Base-by-base conservation (phyloP, 495 filamentous ascomycete genomes). In the Thozetella sp. region DNA sequence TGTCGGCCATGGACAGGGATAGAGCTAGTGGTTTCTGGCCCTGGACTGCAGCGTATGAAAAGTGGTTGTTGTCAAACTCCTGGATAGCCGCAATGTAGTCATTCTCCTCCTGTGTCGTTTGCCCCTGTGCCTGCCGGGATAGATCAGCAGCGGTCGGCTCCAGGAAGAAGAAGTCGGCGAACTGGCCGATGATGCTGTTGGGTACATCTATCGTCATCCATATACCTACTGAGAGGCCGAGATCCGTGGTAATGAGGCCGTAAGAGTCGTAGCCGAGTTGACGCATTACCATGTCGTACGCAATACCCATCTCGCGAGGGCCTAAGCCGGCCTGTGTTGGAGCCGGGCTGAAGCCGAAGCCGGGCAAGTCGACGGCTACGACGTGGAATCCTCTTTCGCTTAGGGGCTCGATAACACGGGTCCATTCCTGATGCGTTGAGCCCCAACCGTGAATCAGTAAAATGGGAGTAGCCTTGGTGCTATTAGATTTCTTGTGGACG, bases 401-500 rank as follows among this genome's bases (percentile, higher is more conserved):
- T 4, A 62, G 59, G 25, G 54, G 43, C 25, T 58, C 17, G 17
- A 62, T 62, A 46, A 62, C 54, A 11, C 58, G 25, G 3, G 30
- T 24, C 54, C 54, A 62, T 24, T 62, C 59, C 12, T 15, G 45
- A 23, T 57, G 59, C 23, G 59, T 58, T 4, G 54, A 51, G 17
- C 55, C 30, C 59, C 59, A 62, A 15, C 59, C 59, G 51, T 62
- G 59, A 3, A 62, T 19, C 3, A 62, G 22, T 22, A 62, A 45
- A 15, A 62, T 22, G 2, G 59, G 59, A 40, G 58, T 53, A 2
- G 59, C 59, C 13, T 57, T 51, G 15, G 52, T 24, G 22, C 22
- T 25, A 22, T 58, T 43, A 23, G 43, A 53, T 9, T 46, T 45
- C 37, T 62, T 55, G 22, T 57, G 54, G 17, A 62, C 40, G 37